These are phyloP conservation scores for Elongisporangium undulatum DNA, from an alignment of 352 stramenopile species.

Conservation along the genomic window DNA sequence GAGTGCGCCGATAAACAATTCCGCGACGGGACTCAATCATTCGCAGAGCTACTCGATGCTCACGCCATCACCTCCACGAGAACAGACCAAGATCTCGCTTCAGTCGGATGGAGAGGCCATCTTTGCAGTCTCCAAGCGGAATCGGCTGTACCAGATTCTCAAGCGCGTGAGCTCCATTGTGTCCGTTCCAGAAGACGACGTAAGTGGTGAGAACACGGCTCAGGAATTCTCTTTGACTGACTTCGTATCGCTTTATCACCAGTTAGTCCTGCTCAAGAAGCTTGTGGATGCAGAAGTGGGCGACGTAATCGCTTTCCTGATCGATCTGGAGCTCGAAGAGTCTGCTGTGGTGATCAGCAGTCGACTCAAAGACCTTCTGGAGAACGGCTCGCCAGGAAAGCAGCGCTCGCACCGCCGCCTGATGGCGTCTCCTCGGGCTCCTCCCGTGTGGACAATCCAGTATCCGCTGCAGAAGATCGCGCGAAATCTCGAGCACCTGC, in stretches of 20 bases:
- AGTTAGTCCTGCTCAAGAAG: conserved; percentile 68
- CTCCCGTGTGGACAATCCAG: conserved; percentile 50
- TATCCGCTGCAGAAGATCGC: conserved; percentile 73
- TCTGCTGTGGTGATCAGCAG: conserved; percentile 20
- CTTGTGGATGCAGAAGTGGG: conserved; percentile 67
- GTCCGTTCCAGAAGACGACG: conserved; percentile 51
- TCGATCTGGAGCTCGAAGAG: conserved; percentile 37
- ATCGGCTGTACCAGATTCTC: conserved; percentile 61
- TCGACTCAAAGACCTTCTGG: conserved; percentile 32
- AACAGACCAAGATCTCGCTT: conserved; percentile 60
- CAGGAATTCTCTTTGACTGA: not conserved
- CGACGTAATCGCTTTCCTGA: conserved; percentile 60
- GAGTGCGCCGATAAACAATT: not conserved
- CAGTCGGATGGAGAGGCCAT: conserved; percentile 23
- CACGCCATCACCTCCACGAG: conserved; percentile 17
- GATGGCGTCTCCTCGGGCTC: not conserved
- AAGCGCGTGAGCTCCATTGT: conserved; percentile 47
- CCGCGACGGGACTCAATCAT: not conserved
- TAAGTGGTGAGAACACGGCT: conserved; percentile 6
- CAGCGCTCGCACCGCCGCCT: conserved; percentile 20
- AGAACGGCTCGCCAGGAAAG: conserved; percentile 57
- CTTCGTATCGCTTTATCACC: conserved; percentile 4
- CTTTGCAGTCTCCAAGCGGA: conserved; percentile 46
- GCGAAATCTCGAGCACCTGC: conserved; percentile 50
- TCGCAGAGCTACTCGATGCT: conserved; percentile 6